These are phyloP conservation scores for Pythium myriotylum DNA, from an alignment of 352 stramenopile genomes.

Conservation along the genomic window DNA sequence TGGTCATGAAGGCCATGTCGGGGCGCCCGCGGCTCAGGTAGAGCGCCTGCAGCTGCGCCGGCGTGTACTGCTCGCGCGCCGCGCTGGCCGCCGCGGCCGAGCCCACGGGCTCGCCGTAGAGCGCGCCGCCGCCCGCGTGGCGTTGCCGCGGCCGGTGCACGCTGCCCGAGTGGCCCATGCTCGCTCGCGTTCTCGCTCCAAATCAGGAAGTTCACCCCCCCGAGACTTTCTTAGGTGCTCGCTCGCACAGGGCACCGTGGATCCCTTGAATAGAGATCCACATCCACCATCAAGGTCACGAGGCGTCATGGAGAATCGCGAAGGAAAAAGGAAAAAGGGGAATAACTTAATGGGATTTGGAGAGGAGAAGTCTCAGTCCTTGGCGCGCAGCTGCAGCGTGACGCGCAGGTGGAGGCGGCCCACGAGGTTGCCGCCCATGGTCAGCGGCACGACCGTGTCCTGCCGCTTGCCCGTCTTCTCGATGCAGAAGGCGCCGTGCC, in stretches of 20 bases:
- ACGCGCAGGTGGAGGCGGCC: slow-evolving; percentile 62
- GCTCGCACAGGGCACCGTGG: too few species aligned
- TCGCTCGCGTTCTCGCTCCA: background rate
- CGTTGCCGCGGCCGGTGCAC: slow-evolving; percentile 43
- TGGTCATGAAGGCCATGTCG: slow-evolving; percentile 87
- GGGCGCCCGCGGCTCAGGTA: slow-evolving; percentile 77
- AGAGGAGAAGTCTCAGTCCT: slow-evolving; percentile 7
- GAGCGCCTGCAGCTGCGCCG: slow-evolving; percentile 80
- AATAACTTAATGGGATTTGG: slow-evolving; percentile 7
- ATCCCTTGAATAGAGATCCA: background rate
- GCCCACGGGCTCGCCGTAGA: slow-evolving; percentile 70
- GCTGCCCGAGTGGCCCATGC: slow-evolving; percentile 78
- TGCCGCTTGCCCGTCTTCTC: slow-evolving; percentile 49
- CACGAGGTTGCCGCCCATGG: slow-evolving; percentile 61
- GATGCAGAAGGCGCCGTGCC: slow-evolving; percentile 70
- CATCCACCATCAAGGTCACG: background rate
- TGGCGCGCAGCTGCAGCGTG: slow-evolving; percentile 35
- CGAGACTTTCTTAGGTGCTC: too few species aligned
- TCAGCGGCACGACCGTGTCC: slow-evolving; percentile 61
- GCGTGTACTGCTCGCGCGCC: slow-evolving; percentile 66
- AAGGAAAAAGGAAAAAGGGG: background rate
- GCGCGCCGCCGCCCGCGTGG: slow-evolving; percentile 33
- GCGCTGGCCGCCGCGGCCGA: slow-evolving; percentile 32
- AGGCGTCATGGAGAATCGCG: background rate
- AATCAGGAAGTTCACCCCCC: too few species aligned